Conservation (phyloP, 192 early-diverging fungal species). For the Haplosporangium gracile region DNA sequence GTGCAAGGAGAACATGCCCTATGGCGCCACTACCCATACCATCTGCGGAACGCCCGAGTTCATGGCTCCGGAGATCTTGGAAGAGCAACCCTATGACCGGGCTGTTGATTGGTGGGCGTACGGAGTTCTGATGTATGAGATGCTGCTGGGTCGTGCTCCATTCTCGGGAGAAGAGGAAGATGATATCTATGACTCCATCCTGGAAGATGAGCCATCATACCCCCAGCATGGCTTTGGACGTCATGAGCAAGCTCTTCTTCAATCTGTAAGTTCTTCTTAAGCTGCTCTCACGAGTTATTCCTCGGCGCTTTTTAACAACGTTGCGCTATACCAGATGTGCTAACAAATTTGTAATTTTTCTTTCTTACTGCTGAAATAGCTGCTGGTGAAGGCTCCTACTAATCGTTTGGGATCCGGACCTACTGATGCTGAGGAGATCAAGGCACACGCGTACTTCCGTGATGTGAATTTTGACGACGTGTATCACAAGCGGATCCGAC, state of each 20-base stretch:
- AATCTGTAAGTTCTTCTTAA: conserved; percentile 46
- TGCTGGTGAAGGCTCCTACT: conserved; percentile 69
- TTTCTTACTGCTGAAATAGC: conserved; percentile 19
- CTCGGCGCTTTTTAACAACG: background rate
- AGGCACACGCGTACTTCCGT: conserved; percentile 82
- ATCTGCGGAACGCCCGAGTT: conserved; percentile 99
- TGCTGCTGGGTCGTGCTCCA: conserved; percentile 92
- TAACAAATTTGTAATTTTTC: background rate
- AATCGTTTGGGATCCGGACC: conserved; percentile 72
- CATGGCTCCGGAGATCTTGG: conserved; percentile 98
- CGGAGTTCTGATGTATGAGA: conserved; percentile 89
- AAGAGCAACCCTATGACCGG: conserved; percentile 93
- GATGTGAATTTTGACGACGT: conserved; percentile 85
- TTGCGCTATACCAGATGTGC: background rate
- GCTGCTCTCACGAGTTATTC: background rate
- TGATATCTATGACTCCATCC: conserved; percentile 97
- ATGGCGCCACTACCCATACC: conserved; percentile 88
- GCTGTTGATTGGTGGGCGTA: conserved; percentile 99
- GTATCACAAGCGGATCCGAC: conserved; percentile 70
- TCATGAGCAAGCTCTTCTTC: conserved; percentile 63
- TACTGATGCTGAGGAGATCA: conserved; percentile 77
- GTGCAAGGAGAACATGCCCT: conserved; percentile 96
- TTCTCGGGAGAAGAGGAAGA: conserved; percentile 98
- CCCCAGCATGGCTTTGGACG: conserved; percentile 68
- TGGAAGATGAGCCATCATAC: conserved; percentile 95